Conservation (phyloP, 805 yeast species). For the Kluyveromyces nonfermentans region DNA sequence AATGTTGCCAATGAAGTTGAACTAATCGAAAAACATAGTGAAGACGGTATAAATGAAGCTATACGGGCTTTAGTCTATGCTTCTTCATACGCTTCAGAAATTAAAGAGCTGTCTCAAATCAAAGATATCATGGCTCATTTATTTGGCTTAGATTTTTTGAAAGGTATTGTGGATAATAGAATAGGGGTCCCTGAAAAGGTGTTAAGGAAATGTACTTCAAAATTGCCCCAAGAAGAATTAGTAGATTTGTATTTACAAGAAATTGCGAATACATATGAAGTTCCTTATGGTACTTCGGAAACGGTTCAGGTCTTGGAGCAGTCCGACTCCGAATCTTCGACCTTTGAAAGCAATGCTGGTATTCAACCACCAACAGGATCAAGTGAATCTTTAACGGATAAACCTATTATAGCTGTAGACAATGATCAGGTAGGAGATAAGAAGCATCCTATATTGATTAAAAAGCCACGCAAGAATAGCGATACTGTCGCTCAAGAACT, state of each 20-base stretch:
- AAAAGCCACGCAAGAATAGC: constrained; percentile 34
- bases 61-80: constrained; percentile 59
- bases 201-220: constrained; percentile 48
- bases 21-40: constrained; percentile 24
- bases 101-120: constrained; percentile 56
- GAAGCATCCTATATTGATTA: constrained; percentile 34
- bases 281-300: constrained; percentile 56
- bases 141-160: constrained; percentile 61
- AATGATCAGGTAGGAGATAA: constrained; percentile 21
- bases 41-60: constrained; percentile 58
- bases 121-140: constrained; percentile 53
- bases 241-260: constrained; percentile 67
- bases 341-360: not conserved
- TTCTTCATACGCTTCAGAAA: constrained; percentile 57
- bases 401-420: constrained; percentile 32
- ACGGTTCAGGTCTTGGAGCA: constrained; percentile 22
- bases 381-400: constrained; percentile 13
- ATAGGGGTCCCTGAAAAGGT: constrained; percentile 60
- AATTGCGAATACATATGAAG: constrained; percentile 72
- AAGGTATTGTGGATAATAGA: constrained; percentile 23
- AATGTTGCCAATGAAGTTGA: constrained; percentile 30
- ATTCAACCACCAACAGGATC: not conserved
- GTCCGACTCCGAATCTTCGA: constrained; percentile 22
- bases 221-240: constrained; percentile 56
- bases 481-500: constrained; percentile 33